These are phyloP conservation scores for Shiraia bambusicola DNA, from an alignment of 2,329 filamentous ascomycete species.

Conservation along the genomic window DNA sequence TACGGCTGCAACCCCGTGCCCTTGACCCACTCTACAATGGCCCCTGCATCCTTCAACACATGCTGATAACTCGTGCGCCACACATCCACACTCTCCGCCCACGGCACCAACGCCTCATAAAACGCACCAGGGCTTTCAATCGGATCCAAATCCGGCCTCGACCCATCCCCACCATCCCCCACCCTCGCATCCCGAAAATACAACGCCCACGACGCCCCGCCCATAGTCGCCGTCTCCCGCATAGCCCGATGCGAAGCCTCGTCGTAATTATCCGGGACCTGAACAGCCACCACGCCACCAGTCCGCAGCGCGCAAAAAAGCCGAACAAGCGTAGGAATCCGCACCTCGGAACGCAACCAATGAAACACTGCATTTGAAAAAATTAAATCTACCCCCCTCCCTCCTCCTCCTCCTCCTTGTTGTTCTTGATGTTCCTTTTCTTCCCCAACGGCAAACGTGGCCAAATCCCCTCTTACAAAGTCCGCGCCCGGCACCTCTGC, in stretches of 20 bases:
- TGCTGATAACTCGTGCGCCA: slow-evolving; percentile 60
- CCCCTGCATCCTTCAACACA: slow-evolving; percentile 50
- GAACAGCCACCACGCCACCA: slow-evolving; percentile 57
- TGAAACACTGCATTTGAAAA: slow-evolving; percentile 63
- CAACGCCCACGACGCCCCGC: slow-evolving; percentile 43
- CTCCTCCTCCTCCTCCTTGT: too few species aligned
- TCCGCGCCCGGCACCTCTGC: slow-evolving; percentile 43
- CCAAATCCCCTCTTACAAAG: slow-evolving; percentile 53
- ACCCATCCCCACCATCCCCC: slow-evolving; percentile 9
- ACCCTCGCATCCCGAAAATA: slow-evolving; percentile 25
- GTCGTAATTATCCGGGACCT: slow-evolving; percentile 55
- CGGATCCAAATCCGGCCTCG: slow-evolving; percentile 46
- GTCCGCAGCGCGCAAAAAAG: slow-evolving; percentile 46
- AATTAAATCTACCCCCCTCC: slow-evolving; percentile 36
- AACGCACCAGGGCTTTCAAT: slow-evolving; percentile 52
- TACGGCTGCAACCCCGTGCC: slow-evolving; percentile 60
- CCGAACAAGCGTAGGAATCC: slow-evolving; percentile 49
- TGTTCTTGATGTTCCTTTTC: slow-evolving; percentile 9
- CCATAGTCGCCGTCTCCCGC: slow-evolving; percentile 44
- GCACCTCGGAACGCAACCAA: slow-evolving; percentile 52
- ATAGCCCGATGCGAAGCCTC: slow-evolving; percentile 56
- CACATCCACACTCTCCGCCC: slow-evolving; percentile 48
- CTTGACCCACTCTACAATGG: slow-evolving; percentile 62
- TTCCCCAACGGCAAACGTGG: slow-evolving; percentile 40
- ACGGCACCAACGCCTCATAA: slow-evolving; percentile 53